A percentile compares a stretch with the other conserved stretches of the same genome.
Evolutionary conservation across 2,329 filamentous ascomycete genomes (phyloP).

Genomic region (Corniculantispora saksenae): DNA sequence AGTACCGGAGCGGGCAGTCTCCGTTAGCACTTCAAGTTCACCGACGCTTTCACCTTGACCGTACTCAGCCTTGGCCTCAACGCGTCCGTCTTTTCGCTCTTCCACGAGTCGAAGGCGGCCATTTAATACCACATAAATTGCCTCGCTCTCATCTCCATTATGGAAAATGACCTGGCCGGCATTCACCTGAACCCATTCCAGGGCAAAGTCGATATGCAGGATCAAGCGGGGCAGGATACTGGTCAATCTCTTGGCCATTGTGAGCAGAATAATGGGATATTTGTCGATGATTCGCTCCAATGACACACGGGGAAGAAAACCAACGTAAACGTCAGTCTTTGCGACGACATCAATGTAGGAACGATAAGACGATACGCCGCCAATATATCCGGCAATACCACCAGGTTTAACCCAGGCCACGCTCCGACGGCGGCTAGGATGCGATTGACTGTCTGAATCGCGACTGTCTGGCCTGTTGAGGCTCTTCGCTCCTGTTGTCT

Average conservation of each 20-base stretch:
- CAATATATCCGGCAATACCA: constrained; percentile 89
- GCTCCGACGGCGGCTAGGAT: constrained; percentile 60
- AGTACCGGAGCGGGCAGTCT: constrained; percentile 85
- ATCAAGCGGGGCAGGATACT: constrained; percentile 86
- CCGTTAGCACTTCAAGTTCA: constrained; percentile 94
- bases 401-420: constrained; percentile 93
- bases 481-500: neutral
- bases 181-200: constrained; percentile 97
- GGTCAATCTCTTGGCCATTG: constrained; percentile 93
- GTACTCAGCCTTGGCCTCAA: constrained; percentile 87
- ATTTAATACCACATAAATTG: constrained; percentile 97
- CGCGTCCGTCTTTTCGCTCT: constrained; percentile 76
- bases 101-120: constrained; percentile 83
- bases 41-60: constrained; percentile 98
- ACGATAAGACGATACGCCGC: constrained; percentile 89
- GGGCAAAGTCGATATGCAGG: constrained; percentile 93
- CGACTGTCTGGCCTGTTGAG: neutral
- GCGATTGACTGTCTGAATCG: constrained; percentile 44
- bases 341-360: constrained; percentile 97
- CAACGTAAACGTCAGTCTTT: constrained; percentile 97
- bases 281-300: constrained; percentile 90
- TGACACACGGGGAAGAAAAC: constrained; percentile 82
- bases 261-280: constrained; percentile 88
- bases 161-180: constrained; percentile 94
- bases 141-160: constrained; percentile 92